phyloP scores from a whole-genome alignment of 2,329 filamentous ascomycete genomes.

The Claviceps fusiformis region DNA sequence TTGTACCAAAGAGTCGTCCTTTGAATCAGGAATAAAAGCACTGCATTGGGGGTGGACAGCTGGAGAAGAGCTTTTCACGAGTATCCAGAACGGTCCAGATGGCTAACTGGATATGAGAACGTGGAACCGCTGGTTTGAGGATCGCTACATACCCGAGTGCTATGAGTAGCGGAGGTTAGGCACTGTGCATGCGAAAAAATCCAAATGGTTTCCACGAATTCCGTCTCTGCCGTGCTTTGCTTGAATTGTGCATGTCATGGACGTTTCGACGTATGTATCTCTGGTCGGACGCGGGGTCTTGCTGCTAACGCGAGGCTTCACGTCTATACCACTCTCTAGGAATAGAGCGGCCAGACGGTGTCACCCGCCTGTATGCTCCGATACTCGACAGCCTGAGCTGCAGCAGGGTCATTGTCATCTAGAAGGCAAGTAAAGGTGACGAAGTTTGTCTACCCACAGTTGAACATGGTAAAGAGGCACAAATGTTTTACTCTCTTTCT shows the following conservation, averaged over 20 bases:
- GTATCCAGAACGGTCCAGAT: constrained; percentile 29
- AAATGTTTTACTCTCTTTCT: no score
- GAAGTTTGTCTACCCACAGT: no score
- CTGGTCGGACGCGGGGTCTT: no score
- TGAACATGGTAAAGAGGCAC: no score
- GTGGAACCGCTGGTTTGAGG: constrained; percentile 49
- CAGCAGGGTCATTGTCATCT: no score
- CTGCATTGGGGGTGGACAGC: constrained; percentile 44
- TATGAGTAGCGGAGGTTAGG: constrained; percentile 32
- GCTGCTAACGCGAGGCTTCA: no score
- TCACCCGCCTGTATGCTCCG: no score
- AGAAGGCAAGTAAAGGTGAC: no score
- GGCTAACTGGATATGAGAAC: constrained; percentile 38
- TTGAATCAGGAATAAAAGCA: constrained; percentile 28
- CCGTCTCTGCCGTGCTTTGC: background rate
- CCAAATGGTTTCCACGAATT: constrained; percentile 39
- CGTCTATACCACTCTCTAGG: no score
- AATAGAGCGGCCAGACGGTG: no score
- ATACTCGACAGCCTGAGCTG: no score
- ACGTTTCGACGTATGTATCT: background rate
- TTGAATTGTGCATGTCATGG: background rate
- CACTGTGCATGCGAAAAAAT: constrained; percentile 44
- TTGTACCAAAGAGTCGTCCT: constrained; percentile 32
- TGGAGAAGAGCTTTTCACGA: constrained; percentile 46
- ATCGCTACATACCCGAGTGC: constrained; percentile 47